Percentiles rank a stretch among this genome's conserved stretches.
phyloP scores from a whole-genome alignment of 2,329 filamentous ascomycete genomes.

The Sporothrix pseudoabietina region DNA sequence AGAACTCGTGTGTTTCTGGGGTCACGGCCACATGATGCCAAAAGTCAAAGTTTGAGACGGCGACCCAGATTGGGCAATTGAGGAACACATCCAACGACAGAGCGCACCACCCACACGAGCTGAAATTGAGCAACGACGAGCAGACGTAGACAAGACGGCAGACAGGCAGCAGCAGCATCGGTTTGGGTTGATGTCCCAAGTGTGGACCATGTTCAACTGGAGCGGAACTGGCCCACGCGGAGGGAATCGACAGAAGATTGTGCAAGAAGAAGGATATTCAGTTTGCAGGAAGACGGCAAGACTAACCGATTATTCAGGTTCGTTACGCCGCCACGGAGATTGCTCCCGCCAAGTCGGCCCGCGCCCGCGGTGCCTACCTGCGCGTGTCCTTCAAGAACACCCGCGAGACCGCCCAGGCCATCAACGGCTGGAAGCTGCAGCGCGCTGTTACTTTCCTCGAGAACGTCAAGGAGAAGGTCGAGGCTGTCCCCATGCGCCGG shows the following conservation, averaged over 20 bases:
- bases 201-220: background rate
- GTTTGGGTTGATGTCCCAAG: background rate
- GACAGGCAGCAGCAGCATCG: background rate
- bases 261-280: background rate
- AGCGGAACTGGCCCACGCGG: background rate
- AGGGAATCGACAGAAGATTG: background rate
- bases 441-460: conserved; percentile 95
- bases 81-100: background rate
- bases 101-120: background rate
- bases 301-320: conserved; percentile 60
- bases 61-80: background rate
- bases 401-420: conserved; percentile 97
- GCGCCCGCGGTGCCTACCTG: conserved; percentile 97
- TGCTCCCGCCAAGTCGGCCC: conserved; percentile 87
- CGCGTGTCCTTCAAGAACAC: conserved; percentile 99
- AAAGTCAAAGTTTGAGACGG: background rate
- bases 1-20: background rate
- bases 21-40: background rate
- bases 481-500: conserved; percentile 97
- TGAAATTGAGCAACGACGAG: background rate
- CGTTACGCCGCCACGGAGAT: conserved; percentile 94
- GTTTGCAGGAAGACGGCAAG: background rate
- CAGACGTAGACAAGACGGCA: background rate
- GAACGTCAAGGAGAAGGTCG: conserved; percentile 95
- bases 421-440: conserved; percentile 98